phyloP scores from a whole-genome alignment of 1,139 yeast genomes.

The Nakaseomyces delphensis region DNA sequence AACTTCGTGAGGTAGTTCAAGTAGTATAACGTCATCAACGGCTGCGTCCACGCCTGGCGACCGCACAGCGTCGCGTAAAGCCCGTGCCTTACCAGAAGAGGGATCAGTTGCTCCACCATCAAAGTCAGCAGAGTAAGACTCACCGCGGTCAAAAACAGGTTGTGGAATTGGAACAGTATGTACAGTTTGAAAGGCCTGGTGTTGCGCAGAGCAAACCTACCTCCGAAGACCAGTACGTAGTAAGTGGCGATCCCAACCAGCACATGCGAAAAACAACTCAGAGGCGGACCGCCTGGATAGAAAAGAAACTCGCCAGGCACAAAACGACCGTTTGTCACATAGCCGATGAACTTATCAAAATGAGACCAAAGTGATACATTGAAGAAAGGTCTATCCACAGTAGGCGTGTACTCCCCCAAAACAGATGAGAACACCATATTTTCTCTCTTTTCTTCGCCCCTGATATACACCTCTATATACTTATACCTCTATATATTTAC shows the following conservation, averaged over 20 bases:
- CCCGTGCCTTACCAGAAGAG: constrained; percentile 57
- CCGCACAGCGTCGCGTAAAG: constrained; percentile 60
- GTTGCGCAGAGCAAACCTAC: constrained; percentile 47
- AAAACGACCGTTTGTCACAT: constrained; percentile 42
- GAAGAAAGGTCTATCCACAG: constrained; percentile 50
- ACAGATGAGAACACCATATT: background rate
- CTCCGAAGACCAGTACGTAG: constrained; percentile 64
- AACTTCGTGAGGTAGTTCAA: constrained; percentile 68
- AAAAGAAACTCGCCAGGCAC: constrained; percentile 56
- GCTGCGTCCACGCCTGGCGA: constrained; percentile 61
- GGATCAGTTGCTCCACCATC: constrained; percentile 64
- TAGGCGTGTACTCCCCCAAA: constrained; percentile 34
- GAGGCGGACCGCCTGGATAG: constrained; percentile 45
- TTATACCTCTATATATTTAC: no score
- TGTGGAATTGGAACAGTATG: constrained; percentile 61
- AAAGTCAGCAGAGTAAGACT: constrained; percentile 52
- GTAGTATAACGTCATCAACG: constrained; percentile 60
- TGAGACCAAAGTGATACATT: constrained; percentile 55
- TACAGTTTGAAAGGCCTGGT: constrained; percentile 53
- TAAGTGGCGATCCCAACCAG: constrained; percentile 47
- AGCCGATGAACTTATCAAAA: constrained; percentile 43
- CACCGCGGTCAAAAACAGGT: constrained; percentile 51
- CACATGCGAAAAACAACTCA: constrained; percentile 48
- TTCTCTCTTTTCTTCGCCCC: background rate
- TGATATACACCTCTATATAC: no score